phyloP scores from a whole-genome alignment of 805 yeast genomes.

The Candida nemodendra region DNA sequence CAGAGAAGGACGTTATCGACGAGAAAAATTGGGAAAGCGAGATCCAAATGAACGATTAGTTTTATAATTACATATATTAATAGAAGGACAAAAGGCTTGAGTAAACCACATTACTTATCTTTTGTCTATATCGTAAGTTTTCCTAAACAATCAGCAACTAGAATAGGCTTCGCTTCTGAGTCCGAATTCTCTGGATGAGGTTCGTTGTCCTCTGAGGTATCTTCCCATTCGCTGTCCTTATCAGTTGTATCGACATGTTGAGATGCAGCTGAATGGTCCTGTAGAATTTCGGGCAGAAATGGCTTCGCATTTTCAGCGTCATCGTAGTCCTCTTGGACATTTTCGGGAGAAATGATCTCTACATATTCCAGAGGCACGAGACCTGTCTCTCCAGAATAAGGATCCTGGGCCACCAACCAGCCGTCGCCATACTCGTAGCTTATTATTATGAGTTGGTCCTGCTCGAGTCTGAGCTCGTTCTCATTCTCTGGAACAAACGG shows the following conservation, averaged over 20 bases:
- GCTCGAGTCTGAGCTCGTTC: slow-evolving; percentile 75
- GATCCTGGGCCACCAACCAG: slow-evolving; percentile 92
- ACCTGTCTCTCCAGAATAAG: slow-evolving; percentile 76
- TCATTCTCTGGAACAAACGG: slow-evolving; percentile 93
- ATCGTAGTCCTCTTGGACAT: slow-evolving; percentile 14
- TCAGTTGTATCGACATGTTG: slow-evolving; percentile 8
- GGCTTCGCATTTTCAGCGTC: slow-evolving; percentile 39
- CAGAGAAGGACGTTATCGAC: slow-evolving; percentile 39
- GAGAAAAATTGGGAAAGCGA: slow-evolving; percentile 54
- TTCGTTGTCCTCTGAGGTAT: background rate
- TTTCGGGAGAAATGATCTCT: slow-evolving; percentile 39
- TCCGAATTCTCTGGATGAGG: no score
- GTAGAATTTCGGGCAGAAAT: slow-evolving; percentile 38
- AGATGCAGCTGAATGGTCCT: slow-evolving; percentile 19
- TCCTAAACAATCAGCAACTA: background rate
- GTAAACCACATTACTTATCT: background rate
- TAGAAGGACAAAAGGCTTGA: no score
- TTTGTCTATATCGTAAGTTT: background rate
- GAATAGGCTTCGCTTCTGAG: background rate
- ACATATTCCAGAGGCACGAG: slow-evolving; percentile 95
- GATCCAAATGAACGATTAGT: slow-evolving; percentile 39
- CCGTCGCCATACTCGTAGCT: slow-evolving; percentile 96
- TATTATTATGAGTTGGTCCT: slow-evolving; percentile 83
- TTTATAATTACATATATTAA: no score
- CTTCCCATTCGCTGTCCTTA: background rate